phyloP scores from a whole-genome alignment of 371 early-diverging fungal genomes.

The Mucor irregularis region DNA sequence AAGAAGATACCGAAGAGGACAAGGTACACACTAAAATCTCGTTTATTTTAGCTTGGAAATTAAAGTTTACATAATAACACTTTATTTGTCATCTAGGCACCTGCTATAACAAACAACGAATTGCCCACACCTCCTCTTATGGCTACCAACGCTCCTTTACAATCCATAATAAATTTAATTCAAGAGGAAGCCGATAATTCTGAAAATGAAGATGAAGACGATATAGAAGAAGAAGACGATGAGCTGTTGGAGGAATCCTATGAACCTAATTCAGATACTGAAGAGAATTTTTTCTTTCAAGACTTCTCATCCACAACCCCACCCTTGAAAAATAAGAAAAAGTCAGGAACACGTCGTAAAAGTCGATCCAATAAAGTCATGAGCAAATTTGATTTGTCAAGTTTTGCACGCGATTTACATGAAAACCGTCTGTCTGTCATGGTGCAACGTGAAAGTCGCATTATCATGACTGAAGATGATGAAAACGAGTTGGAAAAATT shows the following conservation, averaged over 20 bases:
- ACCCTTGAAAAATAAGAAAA: conserved; percentile 1
- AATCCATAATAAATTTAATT: too few relatives aligned
- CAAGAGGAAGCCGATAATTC: not conserved
- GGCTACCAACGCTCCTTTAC: too few relatives aligned
- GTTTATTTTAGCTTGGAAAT: too few relatives aligned
- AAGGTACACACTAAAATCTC: too few relatives aligned
- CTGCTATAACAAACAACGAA: too few relatives aligned
- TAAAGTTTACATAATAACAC: not conserved
- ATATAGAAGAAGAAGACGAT: conserved; percentile 1
- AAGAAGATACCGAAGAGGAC: not conserved
- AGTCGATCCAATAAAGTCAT: not conserved
- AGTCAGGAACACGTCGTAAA: conserved; percentile 3
- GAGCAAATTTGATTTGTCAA: conserved; percentile 34
- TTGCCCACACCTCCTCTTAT: too few relatives aligned
- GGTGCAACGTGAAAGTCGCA: conserved; percentile 35
- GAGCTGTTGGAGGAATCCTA: conserved; percentile 14
- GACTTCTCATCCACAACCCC: conserved; percentile 28
- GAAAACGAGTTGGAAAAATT: conserved; percentile 38
- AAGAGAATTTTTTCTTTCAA: conserved; percentile 40
- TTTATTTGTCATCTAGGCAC: not conserved
- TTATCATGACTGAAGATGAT: conserved; percentile 45
- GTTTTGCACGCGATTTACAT: conserved; percentile 47
- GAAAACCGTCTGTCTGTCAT: conserved; percentile 44
- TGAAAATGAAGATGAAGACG: not conserved
- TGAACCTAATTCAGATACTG: conserved; percentile 30